Conservation (phyloP, 2,329 filamentous ascomycete species). For the Hymenoscyphus repandus region DNA sequence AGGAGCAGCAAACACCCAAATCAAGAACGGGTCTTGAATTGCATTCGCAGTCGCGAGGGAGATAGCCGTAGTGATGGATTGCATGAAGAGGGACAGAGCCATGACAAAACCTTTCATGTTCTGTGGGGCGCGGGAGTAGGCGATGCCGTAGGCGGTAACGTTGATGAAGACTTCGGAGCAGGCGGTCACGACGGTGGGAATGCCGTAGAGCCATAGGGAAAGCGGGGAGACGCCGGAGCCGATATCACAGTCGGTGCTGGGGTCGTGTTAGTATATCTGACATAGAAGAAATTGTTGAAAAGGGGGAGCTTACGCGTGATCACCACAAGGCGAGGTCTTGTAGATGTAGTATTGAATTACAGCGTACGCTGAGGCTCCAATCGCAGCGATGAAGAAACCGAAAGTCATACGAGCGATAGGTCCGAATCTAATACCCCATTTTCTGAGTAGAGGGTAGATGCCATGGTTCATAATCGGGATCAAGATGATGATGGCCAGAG, state of each 20-base stretch:
- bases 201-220: constrained; percentile 54
- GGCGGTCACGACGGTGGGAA: constrained; percentile 42
- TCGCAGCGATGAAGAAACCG: constrained; percentile 60
- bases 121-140: constrained; percentile 68
- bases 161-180: constrained; percentile 52
- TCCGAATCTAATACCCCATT: constrained; percentile 56
- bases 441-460: constrained; percentile 63
- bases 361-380: constrained; percentile 55
- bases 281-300: neutral
- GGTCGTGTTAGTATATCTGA: neutral
- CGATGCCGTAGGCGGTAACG: constrained; percentile 64
- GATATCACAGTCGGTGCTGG: constrained; percentile 36
- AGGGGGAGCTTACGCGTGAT: constrained; percentile 5
- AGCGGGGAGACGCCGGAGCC: constrained; percentile 46
- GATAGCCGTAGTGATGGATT: constrained; percentile 61
- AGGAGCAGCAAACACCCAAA: constrained; percentile 64
- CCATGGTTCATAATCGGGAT: constrained; percentile 63
- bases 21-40: constrained; percentile 56
- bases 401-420: constrained; percentile 68
- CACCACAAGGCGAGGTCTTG: constrained; percentile 53
- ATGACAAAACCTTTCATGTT: constrained; percentile 74
- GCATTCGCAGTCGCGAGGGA: constrained; percentile 60
- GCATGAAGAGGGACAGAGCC: constrained; percentile 65
- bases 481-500: constrained; percentile 67
- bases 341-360: constrained; percentile 59